Evolutionary conservation across 306 rosid species (phyloP), one percentile per base, ranked within the genome.

Genomic region (Vicia faba): DNA sequence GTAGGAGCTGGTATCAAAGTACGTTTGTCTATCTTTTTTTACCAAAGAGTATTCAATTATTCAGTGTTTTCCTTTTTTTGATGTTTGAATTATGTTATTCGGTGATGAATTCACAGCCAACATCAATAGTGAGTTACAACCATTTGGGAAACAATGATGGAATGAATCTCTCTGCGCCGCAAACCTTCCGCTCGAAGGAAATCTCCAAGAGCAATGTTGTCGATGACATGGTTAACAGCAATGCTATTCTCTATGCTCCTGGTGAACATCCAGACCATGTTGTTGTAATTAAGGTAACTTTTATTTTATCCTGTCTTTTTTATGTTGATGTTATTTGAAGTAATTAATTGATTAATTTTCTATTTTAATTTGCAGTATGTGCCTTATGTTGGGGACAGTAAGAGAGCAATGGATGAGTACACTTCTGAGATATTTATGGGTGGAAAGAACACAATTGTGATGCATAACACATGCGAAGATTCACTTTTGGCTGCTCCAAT

Each of bases 241-340:
- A 93, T 46, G 95, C 86, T 19, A 93, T 93, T 55, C 98, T 93
- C 19, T 93, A 61, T 61, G 91, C 78, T 68, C 88, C 98, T 12
- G 98, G 97, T 28, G 98, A 93, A 75, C 98, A 93, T 75, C 98
- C 98, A 7, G 98, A 93, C 71, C 98, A 93, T 62, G 96, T 93
- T 0, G 96, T 93, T 16, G 98, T 93, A 68, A 93, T 93, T 71
- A 93, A 93, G 96, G 96, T 51, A 51, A 8, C 26, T 9, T 50
- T 20, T 4, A 9, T 4, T 50, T 3, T 1, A 33, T 45, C 16
- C 50, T 50, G 57, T 9, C 3, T 49, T 18, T 18, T 6, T 2
- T 48, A 8, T 8, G 28, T 50, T 18, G 2, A 19, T 46, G 53
- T 46, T 88, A 50, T 50, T 50, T 19, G 5, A 46, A 46, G 25